Evolutionary conservation across 345 rosid species (phyloP).

Genomic region (Boechera stricta): DNA sequence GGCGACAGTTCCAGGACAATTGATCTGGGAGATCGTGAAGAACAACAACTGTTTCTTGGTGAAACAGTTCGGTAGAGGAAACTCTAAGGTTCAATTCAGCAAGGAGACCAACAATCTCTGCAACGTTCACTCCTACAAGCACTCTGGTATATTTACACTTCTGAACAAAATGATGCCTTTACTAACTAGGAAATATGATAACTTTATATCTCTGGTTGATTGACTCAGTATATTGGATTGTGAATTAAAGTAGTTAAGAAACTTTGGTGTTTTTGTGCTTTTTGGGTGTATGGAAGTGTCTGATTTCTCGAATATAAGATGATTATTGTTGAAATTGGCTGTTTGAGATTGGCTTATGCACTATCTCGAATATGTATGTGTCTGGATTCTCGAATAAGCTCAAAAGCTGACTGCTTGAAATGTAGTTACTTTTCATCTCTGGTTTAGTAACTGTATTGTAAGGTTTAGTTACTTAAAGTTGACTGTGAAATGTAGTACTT

Average conservation of each 20-base stretch:
- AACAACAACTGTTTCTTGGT: slow-evolving; percentile 74
- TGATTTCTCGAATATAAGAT: neutral
- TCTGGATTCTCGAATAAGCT: neutral
- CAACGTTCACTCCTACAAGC: slow-evolving; percentile 79
- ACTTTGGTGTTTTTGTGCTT: neutral
- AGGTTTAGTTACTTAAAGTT: no score
- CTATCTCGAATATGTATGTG: neutral
- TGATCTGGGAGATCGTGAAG: slow-evolving; percentile 88
- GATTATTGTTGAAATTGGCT: neutral
- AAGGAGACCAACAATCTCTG: slow-evolving; percentile 76
- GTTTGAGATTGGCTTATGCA: neutral
- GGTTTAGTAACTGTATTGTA: no score
- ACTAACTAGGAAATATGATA: neutral
- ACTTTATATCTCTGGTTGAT: neutral
- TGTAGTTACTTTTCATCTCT: no score
- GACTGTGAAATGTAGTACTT: neutral
- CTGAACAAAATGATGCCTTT: neutral
- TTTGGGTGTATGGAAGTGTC: neutral
- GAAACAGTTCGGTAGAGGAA: slow-evolving; percentile 75
- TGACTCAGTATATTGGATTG: neutral
- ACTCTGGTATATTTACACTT: slow-evolving; percentile 57
- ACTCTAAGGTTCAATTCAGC: slow-evolving; percentile 65
- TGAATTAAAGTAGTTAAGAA: neutral
- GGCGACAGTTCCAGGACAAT: slow-evolving; percentile 76
- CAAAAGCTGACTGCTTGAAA: no score